Percentiles rank a stretch among this genome's conserved stretches.
Conservation (phyloP, 2,329 filamentous ascomycete genomes). For the Trichoderma citrinoviride region DNA sequence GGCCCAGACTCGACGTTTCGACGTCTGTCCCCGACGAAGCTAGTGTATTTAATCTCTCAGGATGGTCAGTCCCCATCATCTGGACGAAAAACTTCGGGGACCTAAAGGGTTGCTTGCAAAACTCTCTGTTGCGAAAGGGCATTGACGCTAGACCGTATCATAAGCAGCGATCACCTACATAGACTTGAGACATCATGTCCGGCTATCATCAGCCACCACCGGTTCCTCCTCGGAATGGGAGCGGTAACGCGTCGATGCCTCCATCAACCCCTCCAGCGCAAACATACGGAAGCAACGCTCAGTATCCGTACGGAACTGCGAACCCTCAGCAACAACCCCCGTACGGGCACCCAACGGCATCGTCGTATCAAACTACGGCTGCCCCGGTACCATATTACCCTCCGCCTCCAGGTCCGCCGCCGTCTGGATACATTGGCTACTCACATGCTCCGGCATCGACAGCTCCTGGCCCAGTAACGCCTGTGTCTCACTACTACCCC, state of each 20-base stretch:
- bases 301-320: neutral
- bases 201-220: slow-evolving; percentile 14
- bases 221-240: slow-evolving; percentile 3
- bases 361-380: neutral
- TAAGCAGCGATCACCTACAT: neutral
- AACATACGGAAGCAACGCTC: neutral
- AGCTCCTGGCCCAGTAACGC: neutral
- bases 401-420: slow-evolving; percentile 15
- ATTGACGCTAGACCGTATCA: neutral
- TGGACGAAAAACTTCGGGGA: neutral
- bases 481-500: neutral
- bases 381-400: neutral
- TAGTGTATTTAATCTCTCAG: slow-evolving; percentile 8
- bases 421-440: neutral
- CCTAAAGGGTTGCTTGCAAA: neutral
- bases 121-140: neutral
- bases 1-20: neutral
- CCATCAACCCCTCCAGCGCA: neutral
- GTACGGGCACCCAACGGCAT: neutral
- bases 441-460: neutral
- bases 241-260: neutral
- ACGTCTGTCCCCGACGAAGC: neutral
- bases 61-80: neutral
- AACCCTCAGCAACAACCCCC: neutral
- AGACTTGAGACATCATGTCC: neutral